Percentiles rank a stretch among this genome's conserved stretches.
phyloP scores from a whole-genome alignment of 2,329 filamentous ascomycete genomes.

The Rutstroemia sp. region DNA sequence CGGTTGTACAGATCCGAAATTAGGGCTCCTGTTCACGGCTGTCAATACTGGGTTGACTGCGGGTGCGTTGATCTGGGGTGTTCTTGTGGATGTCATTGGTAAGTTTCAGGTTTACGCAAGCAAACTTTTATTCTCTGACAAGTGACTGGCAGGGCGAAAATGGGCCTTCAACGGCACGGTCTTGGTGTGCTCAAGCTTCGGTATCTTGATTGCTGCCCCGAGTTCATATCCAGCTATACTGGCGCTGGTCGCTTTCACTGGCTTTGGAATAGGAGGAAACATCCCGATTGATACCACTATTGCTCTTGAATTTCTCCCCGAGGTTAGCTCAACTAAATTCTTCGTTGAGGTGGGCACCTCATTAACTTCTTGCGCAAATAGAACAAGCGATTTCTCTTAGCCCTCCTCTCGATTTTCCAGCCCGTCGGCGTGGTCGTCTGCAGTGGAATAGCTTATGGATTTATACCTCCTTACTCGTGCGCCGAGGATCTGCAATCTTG shows the following conservation, averaged over 20 bases:
- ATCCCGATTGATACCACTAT: constrained; percentile 27
- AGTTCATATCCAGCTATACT: constrained; percentile 16
- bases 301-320: constrained; percentile 23
- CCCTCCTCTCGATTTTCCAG: constrained; percentile 23
- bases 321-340: constrained; percentile 7
- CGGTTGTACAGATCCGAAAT: constrained; percentile 8
- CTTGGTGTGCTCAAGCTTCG: constrained; percentile 18
- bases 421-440: constrained; percentile 22
- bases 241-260: constrained; percentile 15
- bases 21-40: constrained; percentile 17
- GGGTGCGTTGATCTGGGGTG: constrained; percentile 20
- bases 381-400: constrained; percentile 22
- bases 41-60: constrained; percentile 17
- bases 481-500: constrained; percentile 10
- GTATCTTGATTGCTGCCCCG: constrained; percentile 15
- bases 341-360: neutral
- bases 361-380: constrained; percentile 3
- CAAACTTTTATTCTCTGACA: neutral
- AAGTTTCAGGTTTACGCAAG: neutral
- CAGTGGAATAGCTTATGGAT: constrained; percentile 21
- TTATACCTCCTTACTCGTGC: constrained; percentile 19
- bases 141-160: constrained; percentile 12
- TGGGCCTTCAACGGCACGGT: constrained; percentile 24
- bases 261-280: constrained; percentile 25
- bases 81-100: constrained; percentile 23